These are phyloP conservation scores for Verticillium albo-atrum DNA, from an alignment of 2,329 filamentous ascomycete genomes.

Conservation along the genomic window DNA sequence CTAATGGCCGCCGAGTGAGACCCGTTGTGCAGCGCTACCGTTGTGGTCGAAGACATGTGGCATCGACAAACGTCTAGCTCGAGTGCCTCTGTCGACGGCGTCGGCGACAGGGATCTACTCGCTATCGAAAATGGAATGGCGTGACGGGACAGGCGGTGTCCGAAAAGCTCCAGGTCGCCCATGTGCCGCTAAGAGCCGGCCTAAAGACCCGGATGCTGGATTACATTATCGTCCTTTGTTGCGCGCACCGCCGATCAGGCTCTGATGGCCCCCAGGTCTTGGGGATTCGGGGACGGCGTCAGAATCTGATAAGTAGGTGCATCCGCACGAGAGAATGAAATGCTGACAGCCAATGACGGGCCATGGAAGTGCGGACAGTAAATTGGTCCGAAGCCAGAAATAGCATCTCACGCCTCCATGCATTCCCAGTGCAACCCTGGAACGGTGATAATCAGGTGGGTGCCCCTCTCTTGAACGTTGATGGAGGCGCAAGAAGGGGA, in stretches of 20 bases:
- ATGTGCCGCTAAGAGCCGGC: background rate
- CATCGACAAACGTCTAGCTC: background rate
- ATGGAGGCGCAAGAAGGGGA: background rate
- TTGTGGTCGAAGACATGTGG: background rate
- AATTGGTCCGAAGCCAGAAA: background rate
- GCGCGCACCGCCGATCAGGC: background rate
- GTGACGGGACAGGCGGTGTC: conserved; percentile 3
- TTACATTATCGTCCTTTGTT: background rate
- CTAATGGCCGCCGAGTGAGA: background rate
- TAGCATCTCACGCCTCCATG: background rate
- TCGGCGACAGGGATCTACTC: background rate
- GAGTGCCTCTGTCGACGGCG: background rate
- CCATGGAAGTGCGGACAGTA: background rate
- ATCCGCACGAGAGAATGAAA: background rate
- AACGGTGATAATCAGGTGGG: background rate
- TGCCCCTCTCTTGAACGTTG: background rate
- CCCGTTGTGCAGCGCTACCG: background rate
- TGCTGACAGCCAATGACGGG: background rate
- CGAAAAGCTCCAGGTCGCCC: background rate
- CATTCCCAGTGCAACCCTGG: background rate
- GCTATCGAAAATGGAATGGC: background rate
- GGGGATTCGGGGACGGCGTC: background rate
- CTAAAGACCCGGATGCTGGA: background rate
- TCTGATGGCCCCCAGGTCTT: background rate
- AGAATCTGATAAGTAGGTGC: background rate